Evolutionary conservation across 495 filamentous ascomycete species (phyloP), one percentile per base, ranked within the genome.

Genomic region (Entonaema liquescens): DNA sequence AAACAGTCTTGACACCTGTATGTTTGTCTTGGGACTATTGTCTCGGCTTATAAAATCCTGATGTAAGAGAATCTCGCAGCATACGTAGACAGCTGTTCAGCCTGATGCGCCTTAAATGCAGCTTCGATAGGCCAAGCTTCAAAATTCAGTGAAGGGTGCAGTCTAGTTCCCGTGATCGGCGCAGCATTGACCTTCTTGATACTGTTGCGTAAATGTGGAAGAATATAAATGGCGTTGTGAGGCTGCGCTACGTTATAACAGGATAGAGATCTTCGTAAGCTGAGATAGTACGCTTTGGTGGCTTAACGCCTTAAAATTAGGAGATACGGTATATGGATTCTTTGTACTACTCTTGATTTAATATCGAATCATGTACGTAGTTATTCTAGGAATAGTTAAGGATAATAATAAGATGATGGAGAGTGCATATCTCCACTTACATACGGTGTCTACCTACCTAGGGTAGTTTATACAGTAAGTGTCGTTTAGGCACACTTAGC

Each of bases 251-350:
- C 26, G 56, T 35, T 56, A 47, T 49, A 50, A 68, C 47, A 21
- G 25, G 56, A 26, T n/a, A 65, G 23, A 21, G 60, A 62, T 68
- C 56, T 62, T 68, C 61, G 21, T 3, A 54, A 72, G 70, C 65
- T 68, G 49, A 68, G 56, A 40, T 52, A 33, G 15, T 17, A 54
- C 38, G 23, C 19, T 47, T 29, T 21, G 50, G 47, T 63, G 59
- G 53, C 69, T 71, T 40, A 38, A 58, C 49, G 52, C 28, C 44
- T 47, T 52, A n/a, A n/a, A 36, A 26, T 40, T n/a, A 40, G 13
- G 36, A 5, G 2, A 40, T 40, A 40, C 36, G 36, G 13, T n/a
- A 40, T 35, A 6, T 11, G 35, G 1, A 47, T 47, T 11, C 2
- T 23, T 9, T 47, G 19, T 23, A 11, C 17, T 47, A 47, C 42